Evolutionary conservation across 1,284 basidiomycete species (phyloP).

Genomic region (Waitea zeae): DNA sequence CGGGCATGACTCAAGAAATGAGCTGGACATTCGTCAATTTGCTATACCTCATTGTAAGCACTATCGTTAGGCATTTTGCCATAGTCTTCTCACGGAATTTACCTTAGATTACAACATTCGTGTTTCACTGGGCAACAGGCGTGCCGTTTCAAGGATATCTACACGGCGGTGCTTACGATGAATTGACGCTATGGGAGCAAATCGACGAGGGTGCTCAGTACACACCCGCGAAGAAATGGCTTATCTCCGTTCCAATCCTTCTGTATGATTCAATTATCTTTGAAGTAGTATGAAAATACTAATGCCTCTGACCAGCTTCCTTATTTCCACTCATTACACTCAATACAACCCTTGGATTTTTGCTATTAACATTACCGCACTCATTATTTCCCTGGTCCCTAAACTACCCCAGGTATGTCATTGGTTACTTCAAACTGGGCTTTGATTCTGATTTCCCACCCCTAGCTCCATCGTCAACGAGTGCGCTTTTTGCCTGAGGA

Average conservation of each 20-base stretch:
- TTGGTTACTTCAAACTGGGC: conserved; percentile 1
- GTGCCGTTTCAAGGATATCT: conserved; percentile 87
- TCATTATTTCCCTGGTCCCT: conserved; percentile 79
- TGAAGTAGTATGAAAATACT: conserved; percentile 5
- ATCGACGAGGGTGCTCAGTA: conserved; percentile 98
- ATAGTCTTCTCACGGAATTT: conserved; percentile 4
- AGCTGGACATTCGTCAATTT: conserved; percentile 95
- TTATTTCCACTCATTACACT: conserved; percentile 96
- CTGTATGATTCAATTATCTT: conserved; percentile 43
- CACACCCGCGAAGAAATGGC: conserved; percentile 97
- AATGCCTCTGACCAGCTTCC: conserved; percentile 42
- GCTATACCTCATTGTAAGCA: conserved; percentile 74
- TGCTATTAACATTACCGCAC: conserved; percentile 76
- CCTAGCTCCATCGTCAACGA: conserved; percentile 61
- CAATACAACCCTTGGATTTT: conserved; percentile 90
- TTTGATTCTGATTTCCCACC: conserved; percentile 4
- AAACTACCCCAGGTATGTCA: conserved; percentile 77
- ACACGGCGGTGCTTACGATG: conserved; percentile 89
- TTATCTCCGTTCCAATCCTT: conserved; percentile 79
- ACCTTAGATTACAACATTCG: conserved; percentile 90
- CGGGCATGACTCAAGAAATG: conserved; percentile 85
- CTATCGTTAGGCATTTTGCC: background rate
- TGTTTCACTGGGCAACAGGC: conserved; percentile 98
- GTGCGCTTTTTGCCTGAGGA: conserved; percentile 54
- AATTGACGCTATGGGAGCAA: conserved; percentile 97